Evolutionary conservation across 805 yeast genomes (phyloP).

Genomic region (Saccharomycopsis selenospora): DNA sequence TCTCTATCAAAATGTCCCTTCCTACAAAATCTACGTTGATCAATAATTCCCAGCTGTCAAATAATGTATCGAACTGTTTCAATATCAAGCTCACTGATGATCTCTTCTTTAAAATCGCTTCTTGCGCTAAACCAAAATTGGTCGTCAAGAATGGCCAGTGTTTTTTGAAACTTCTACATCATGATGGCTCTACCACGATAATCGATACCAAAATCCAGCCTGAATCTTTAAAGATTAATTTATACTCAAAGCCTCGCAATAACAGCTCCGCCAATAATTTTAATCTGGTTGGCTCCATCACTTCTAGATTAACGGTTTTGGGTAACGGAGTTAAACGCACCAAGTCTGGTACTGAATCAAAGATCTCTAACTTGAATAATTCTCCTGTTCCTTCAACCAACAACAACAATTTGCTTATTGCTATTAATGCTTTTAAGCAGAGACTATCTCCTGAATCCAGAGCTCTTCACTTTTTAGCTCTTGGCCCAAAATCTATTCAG

Average conservation of each 20-base stretch:
- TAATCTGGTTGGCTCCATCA: conserved; percentile 9
- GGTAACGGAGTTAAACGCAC: conserved; percentile 13
- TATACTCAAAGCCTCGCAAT: conserved; percentile 7
- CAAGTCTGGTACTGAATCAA: conserved; percentile 14
- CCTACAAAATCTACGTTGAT: not conserved
- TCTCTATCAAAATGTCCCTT: not conserved
- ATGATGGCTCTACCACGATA: conserved; percentile 8
- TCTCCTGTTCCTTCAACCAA: not conserved
- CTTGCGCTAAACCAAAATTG: conserved; percentile 8
- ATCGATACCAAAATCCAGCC: conserved; percentile 8
- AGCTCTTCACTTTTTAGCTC: conserved; percentile 19
- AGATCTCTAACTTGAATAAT: not conserved
- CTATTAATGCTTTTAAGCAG: conserved; percentile 7
- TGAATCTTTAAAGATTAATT: conserved; percentile 8
- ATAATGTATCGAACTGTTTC: not conserved
- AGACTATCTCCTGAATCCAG: conserved; percentile 14
- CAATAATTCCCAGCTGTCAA: not conserved
- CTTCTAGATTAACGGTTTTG: conserved; percentile 10
- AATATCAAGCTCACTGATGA: conserved; percentile 19
- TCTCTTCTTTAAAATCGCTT: conserved; percentile 6
- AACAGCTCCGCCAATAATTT: not conserved
- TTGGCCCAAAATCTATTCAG: conserved; percentile 17
- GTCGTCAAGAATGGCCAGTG: conserved; percentile 12
- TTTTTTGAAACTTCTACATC: conserved; percentile 10
- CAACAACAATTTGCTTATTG: conserved; percentile 7